Conservation (phyloP, 768 basidiomycete species). For the Trametes cubensis region DNA sequence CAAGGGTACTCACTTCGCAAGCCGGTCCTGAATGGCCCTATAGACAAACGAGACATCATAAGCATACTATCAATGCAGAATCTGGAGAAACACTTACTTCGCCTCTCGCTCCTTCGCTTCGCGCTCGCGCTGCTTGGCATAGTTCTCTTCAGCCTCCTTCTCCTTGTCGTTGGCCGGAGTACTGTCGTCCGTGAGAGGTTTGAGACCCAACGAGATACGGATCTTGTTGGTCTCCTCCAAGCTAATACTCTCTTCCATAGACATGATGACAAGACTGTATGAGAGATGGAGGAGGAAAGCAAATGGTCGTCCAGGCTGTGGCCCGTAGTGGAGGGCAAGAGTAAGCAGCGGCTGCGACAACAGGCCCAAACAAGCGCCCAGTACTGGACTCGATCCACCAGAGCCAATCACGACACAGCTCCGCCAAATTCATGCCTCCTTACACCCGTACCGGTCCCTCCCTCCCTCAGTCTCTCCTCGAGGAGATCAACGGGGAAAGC, state of each 20-base stretch:
- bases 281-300: background rate
- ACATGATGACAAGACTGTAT: conserved; percentile 24
- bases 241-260: conserved; percentile 87
- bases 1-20: conserved; percentile 83
- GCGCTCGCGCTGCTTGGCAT: conserved; percentile 66
- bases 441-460: conserved; percentile 28
- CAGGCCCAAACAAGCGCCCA: conserved; percentile 14
- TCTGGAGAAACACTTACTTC: conserved; percentile 54
- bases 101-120: conserved; percentile 72
- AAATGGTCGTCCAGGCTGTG: background rate
- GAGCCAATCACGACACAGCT: conserved; percentile 10
- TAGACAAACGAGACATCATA: conserved; percentile 13
- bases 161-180: conserved; percentile 74
- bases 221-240: conserved; percentile 96
- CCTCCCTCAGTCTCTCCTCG: conserved; percentile 32
- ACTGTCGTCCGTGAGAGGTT: conserved; percentile 85
- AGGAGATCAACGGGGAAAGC: conserved; percentile 27
- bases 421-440: conserved; percentile 29
- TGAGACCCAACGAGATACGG: conserved; percentile 90
- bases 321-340: conserved; percentile 8
- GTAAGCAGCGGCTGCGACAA: conserved; percentile 6
- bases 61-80: conserved; percentile 23
- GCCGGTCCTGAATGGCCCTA: conserved; percentile 71
- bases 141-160: conserved; percentile 86
- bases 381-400: background rate